Evolutionary conservation across 805 yeast genomes (phyloP).

Genomic region (Sugiyamaella americana): DNA sequence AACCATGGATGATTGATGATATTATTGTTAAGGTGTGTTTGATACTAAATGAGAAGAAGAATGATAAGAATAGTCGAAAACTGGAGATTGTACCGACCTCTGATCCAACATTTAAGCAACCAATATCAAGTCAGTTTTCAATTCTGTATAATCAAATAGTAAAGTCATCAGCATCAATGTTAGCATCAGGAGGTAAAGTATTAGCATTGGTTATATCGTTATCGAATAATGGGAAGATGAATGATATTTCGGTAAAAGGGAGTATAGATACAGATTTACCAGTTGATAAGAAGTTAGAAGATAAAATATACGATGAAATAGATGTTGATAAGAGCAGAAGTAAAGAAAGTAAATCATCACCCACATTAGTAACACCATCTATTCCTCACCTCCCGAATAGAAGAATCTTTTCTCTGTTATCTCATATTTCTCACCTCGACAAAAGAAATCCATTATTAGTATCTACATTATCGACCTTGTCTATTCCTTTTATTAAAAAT

Average conservation of each 20-base stretch:
- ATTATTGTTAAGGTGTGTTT: constrained; percentile 29
- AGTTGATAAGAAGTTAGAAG: neutral
- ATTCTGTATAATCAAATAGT: constrained; percentile 8
- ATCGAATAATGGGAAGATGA: neutral
- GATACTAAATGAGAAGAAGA: neutral
- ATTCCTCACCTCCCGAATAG: constrained; percentile 1
- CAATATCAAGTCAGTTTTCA: constrained; percentile 10
- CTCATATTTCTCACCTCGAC: constrained; percentile 7
- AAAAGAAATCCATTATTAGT: constrained; percentile 16
- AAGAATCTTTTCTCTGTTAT: constrained; percentile 27
- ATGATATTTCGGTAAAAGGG: too few relatives aligned
- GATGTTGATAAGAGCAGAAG: too few relatives aligned
- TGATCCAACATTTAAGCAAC: neutral
- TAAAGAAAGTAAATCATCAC: neutral
- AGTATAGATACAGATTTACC: too few relatives aligned
- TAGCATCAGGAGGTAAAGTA: constrained; percentile 10
- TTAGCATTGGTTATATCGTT: constrained; percentile 15
- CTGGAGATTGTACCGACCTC: neutral
- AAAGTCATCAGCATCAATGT: constrained; percentile 1
- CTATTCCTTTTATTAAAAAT: constrained; percentile 10
- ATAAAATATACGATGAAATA: too few relatives aligned
- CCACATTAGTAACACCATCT: neutral
- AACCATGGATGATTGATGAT: constrained; percentile 49
- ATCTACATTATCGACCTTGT: constrained; percentile 5
- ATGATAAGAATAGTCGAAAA: neutral